These are phyloP conservation scores for Combretum micranthum DNA, from an alignment of 345 rosid species.

Conservation along the genomic window DNA sequence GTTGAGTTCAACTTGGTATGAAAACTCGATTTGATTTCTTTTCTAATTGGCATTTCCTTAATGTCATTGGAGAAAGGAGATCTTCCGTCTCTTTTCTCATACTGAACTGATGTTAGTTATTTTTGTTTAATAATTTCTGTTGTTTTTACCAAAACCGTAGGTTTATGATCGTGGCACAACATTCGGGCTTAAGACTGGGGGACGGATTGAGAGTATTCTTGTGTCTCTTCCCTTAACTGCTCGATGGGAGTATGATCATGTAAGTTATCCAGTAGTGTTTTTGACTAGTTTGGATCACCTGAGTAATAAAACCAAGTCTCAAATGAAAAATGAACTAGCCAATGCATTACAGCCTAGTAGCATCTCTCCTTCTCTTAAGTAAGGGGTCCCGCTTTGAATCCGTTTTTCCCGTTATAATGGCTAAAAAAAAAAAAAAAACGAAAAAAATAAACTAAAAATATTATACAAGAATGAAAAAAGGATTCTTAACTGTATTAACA, in stretches of 20 bases:
- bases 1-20: constrained; percentile 95
- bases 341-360: too few relatives aligned
- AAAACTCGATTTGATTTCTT: constrained; percentile 1
- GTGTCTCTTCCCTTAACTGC: constrained; percentile 91
- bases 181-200: constrained; percentile 96
- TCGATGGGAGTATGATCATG: constrained; percentile 98
- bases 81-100: background rate
- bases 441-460: too few relatives aligned
- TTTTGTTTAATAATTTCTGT: constrained; percentile 1
- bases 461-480: background rate
- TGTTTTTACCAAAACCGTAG: constrained; percentile 17
- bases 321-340: too few relatives aligned
- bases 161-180: constrained; percentile 98
- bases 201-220: constrained; percentile 93
- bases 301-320: background rate
- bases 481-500: background rate
- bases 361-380: too few relatives aligned
- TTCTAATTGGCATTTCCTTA: background rate
- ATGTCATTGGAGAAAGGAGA: background rate
- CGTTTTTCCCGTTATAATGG: too few relatives aligned
- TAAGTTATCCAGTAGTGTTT: constrained; percentile 24
- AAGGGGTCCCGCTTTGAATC: too few relatives aligned
- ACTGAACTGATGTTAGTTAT: background rate
- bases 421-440: too few relatives aligned
- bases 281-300: background rate